Conservation (phyloP, 345 rosid genomes). For the Citropsis articulata region DNA sequence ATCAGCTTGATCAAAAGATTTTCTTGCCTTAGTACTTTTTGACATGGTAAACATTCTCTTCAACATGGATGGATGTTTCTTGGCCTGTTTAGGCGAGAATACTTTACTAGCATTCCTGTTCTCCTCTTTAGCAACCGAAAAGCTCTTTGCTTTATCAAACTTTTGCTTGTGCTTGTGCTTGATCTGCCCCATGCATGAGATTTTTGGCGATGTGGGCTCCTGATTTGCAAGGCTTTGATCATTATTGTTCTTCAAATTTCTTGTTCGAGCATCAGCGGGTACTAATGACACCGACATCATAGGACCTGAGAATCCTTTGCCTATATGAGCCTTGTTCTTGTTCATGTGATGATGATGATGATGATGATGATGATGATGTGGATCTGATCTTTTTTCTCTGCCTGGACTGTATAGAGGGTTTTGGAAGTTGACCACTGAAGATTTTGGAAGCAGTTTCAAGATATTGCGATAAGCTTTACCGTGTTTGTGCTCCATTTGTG, state of each 20-base stretch:
- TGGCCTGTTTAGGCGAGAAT: conserved; percentile 18
- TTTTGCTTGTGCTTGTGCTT: conserved; percentile 37
- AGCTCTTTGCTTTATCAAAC: conserved; percentile 11
- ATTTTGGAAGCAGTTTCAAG: conserved; percentile 58
- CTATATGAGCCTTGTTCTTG: conserved; percentile 25
- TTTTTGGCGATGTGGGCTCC: conserved; percentile 85
- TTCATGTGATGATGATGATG: conserved; percentile 1
- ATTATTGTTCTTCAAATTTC: conserved; percentile 32
- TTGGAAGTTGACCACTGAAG: conserved; percentile 47
- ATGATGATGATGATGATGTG: conserved; percentile 11
- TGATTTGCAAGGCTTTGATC: conserved; percentile 28
- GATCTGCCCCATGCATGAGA: conserved; percentile 92
- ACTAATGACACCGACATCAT: conserved; percentile 40
- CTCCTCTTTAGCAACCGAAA: conserved; percentile 17
- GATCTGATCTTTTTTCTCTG: conserved; percentile 38
- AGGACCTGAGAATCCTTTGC: conserved; percentile 58
- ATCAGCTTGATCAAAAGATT: conserved; percentile 16
- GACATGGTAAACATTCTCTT: conserved; percentile 37
- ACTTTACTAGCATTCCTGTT: background rate
- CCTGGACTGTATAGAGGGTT: conserved; percentile 66
- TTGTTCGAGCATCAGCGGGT: conserved; percentile 50
- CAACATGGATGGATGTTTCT: conserved; percentile 37
- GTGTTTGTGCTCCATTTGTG: conserved; percentile 18
- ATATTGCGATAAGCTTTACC: conserved; percentile 37
- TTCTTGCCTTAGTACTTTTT: conserved; percentile 7